These are phyloP conservation scores for Aspergillus indologenus DNA, from an alignment of 495 filamentous ascomycete species.

Conservation along the genomic window DNA sequence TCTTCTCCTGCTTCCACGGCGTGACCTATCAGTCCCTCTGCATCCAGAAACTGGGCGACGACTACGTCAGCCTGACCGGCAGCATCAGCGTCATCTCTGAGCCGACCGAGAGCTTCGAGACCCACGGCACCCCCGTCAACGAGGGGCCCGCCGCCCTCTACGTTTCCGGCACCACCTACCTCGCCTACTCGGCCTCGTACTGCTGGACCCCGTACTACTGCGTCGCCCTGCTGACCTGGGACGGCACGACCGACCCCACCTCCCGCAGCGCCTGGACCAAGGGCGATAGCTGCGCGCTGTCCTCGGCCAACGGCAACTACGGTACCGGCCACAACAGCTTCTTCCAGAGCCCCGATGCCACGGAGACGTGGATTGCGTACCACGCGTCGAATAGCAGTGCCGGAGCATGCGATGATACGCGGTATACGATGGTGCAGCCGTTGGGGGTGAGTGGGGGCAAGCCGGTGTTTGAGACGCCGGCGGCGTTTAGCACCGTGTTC, in stretches of 20 bases:
- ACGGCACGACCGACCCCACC: slow-evolving; percentile 36
- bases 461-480: not conserved
- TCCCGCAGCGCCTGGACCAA: slow-evolving; percentile 44
- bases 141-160: slow-evolving; percentile 49
- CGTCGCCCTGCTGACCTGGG: slow-evolving; percentile 47
- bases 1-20: slow-evolving; percentile 46
- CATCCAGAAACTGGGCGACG: slow-evolving; percentile 27
- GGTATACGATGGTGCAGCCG: slow-evolving; percentile 48
- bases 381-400: slow-evolving; percentile 44
- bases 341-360: slow-evolving; percentile 44
- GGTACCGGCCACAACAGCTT: slow-evolving; percentile 53
- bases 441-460: not conserved
- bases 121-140: slow-evolving; percentile 47
- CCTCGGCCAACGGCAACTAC: slow-evolving; percentile 47
- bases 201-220: slow-evolving; percentile 53
- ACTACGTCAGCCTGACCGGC: slow-evolving; percentile 27
- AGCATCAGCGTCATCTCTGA: slow-evolving; percentile 36
- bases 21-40: slow-evolving; percentile 44
- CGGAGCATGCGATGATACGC: slow-evolving; percentile 43
- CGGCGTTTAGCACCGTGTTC: not conserved
- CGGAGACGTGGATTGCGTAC: slow-evolving; percentile 48
- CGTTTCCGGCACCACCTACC: slow-evolving; percentile 42
- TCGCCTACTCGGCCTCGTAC: slow-evolving; percentile 50
- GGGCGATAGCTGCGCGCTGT: slow-evolving; percentile 26
- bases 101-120: slow-evolving; percentile 46